These are phyloP conservation scores for Helotiales sp. DNA, from an alignment of 2,329 filamentous ascomycete genomes.

Conservation along the genomic window DNA sequence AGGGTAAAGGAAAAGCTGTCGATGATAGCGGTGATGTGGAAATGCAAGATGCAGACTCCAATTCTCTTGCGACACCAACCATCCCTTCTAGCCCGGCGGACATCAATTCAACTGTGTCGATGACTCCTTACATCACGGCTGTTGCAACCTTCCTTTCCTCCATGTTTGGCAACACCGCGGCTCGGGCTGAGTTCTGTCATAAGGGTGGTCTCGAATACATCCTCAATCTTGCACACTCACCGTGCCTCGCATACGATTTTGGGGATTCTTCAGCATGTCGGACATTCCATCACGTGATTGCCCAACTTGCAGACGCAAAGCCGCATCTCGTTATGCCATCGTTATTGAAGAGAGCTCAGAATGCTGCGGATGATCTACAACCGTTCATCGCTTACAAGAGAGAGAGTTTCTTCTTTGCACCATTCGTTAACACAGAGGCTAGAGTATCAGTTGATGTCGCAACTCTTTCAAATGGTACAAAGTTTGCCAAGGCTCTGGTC, in stretches of 20 bases:
- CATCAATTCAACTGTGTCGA: conserved; percentile 34
- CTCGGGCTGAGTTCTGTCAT: conserved; percentile 67
- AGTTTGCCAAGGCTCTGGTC: conserved; percentile 77
- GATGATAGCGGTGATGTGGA: conserved; percentile 63
- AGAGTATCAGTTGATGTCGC: conserved; percentile 46
- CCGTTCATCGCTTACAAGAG: conserved; percentile 62
- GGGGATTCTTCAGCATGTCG: conserved; percentile 70
- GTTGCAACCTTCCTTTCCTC: conserved; percentile 73
- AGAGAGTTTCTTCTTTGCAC: conserved; percentile 69
- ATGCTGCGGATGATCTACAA: conserved; percentile 69
- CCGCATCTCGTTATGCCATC: conserved; percentile 83
- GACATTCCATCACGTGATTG: conserved; percentile 74
- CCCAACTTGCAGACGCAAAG: conserved; percentile 79
- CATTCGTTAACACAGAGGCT: conserved; percentile 58
- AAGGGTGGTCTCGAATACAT: conserved; percentile 82
- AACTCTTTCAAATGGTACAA: conserved; percentile 69
- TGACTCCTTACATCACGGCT: conserved; percentile 69
- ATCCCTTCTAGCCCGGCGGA: conserved; percentile 30
- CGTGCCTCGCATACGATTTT: conserved; percentile 78
- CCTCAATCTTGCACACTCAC: conserved; percentile 81
- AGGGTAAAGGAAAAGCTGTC: conserved; percentile 48
- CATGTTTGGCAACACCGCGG: conserved; percentile 40
- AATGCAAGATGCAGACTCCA: conserved; percentile 62
- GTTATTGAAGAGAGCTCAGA: conserved; percentile 74
- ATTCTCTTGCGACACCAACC: not conserved